Percentiles rank a stretch among this genome's conserved stretches.
Evolutionary conservation across 2,329 filamentous ascomycete genomes (phyloP).

Genomic region (Cladosporium sp.): DNA sequence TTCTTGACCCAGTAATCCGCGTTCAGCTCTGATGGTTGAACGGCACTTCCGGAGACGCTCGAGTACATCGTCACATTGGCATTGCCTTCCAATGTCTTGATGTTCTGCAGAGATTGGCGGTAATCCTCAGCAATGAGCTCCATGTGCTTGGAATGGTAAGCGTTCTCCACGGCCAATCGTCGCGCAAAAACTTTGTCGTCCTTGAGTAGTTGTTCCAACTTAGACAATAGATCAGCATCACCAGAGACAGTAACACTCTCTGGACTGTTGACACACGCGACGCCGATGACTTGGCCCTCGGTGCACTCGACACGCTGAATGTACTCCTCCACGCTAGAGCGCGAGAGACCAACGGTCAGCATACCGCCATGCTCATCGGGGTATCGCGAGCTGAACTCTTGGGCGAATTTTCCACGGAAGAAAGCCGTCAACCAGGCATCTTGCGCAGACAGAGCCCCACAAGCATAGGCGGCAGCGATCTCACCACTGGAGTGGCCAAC

Average conservation of each 20-base stretch:
- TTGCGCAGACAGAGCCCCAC: constrained; percentile 18
- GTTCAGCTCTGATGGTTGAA: not conserved
- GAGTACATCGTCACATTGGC: too few relatives aligned
- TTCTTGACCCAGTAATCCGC: constrained; percentile 48
- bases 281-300: constrained; percentile 20
- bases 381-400: constrained; percentile 1
- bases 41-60: too few relatives aligned
- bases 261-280: constrained; percentile 45
- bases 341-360: constrained; percentile 34
- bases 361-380: constrained; percentile 35
- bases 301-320: constrained; percentile 7
- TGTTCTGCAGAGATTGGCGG: not conserved
- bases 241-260: constrained; percentile 46
- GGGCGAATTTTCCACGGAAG: constrained; percentile 24
- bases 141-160: constrained; percentile 46
- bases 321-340: constrained; percentile 26
- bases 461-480: constrained; percentile 34
- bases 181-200: not conserved
- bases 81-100: too few relatives aligned
- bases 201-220: not conserved
- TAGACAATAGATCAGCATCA: not conserved
- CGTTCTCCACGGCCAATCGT: constrained; percentile 36
- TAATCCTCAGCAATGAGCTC: not conserved
- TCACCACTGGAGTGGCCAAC: constrained; percentile 35
- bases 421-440: constrained; percentile 22